Evolutionary conservation across 2,329 filamentous ascomycete genomes (phyloP).

Genomic region (Cordyceps cateniannulata): DNA sequence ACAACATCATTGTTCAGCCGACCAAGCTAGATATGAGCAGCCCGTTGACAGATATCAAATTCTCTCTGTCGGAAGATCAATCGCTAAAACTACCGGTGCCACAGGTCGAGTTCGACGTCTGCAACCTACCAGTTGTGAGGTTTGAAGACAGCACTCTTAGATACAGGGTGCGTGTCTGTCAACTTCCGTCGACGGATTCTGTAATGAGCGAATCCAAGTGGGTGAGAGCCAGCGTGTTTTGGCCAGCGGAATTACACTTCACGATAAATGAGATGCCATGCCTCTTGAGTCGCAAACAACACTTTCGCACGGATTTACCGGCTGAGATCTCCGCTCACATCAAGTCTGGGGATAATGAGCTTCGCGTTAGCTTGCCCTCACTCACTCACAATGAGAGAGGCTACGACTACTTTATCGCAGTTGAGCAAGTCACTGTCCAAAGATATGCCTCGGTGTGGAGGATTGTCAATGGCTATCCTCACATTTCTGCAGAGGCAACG

Average conservation of each 20-base stretch:
- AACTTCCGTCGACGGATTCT: background rate
- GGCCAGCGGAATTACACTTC: background rate
- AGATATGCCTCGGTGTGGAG: background rate
- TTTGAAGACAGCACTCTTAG: slow-evolving; percentile 1
- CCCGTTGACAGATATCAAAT: background rate
- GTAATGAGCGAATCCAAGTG: background rate
- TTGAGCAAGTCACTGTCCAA: slow-evolving; percentile 2
- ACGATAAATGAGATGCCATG: background rate
- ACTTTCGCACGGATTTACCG: slow-evolving; percentile 8
- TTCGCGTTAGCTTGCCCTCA: slow-evolving; percentile 3
- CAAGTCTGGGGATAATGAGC: background rate
- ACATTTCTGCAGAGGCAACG: background rate
- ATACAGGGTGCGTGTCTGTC: slow-evolving; percentile 7
- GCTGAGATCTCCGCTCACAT: background rate
- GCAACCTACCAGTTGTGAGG: background rate
- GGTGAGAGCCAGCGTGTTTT: background rate
- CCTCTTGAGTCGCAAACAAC: slow-evolving; percentile 5
- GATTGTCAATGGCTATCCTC: background rate
- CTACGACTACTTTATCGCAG: background rate
- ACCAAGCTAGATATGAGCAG: background rate
- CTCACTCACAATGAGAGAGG: background rate
- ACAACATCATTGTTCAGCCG: background rate
- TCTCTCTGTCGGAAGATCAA: background rate
- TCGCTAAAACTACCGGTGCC: background rate
- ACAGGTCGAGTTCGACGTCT: background rate